A percentile compares a stretch with the other conserved stretches of the same genome.
These are phyloP conservation scores for Colletotrichum sp. DNA, from an alignment of 2,329 filamentous ascomycete species.

Conservation along the genomic window DNA sequence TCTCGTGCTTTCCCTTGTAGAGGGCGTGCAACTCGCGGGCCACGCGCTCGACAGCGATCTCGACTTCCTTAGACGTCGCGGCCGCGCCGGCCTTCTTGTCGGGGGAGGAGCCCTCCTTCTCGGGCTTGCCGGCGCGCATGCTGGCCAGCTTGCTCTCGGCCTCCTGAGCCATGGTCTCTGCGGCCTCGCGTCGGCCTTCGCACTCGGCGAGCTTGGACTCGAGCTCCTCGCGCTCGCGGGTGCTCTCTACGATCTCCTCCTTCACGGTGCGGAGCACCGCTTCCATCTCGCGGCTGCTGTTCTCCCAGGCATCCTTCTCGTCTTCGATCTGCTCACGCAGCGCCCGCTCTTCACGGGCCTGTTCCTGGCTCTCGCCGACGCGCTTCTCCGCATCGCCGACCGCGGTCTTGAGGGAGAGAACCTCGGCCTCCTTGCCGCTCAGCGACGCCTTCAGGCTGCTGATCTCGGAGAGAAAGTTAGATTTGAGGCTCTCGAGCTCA, in stretches of 20 bases:
- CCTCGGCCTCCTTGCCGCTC: slow-evolving; percentile 92
- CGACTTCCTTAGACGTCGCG: slow-evolving; percentile 67
- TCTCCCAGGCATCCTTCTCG: slow-evolving; percentile 85
- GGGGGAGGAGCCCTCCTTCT: slow-evolving; percentile 42
- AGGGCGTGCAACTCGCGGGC: slow-evolving; percentile 91
- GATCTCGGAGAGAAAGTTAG: slow-evolving; percentile 88
- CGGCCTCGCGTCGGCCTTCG: slow-evolving; percentile 75
- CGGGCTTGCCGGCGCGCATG: slow-evolving; percentile 67
- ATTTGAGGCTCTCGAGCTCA: slow-evolving; percentile 92
- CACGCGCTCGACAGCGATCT: slow-evolving; percentile 86
- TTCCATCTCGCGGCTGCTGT: slow-evolving; percentile 85
- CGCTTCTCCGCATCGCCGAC: slow-evolving; percentile 90
- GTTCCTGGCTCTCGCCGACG: slow-evolving; percentile 84
- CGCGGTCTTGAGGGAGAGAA: slow-evolving; percentile 83
- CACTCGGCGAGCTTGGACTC: slow-evolving; percentile 77
- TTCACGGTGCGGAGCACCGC: slow-evolving; percentile 78
- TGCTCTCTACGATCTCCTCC: slow-evolving; percentile 78
- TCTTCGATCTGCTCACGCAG: slow-evolving; percentile 73
- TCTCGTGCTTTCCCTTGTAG: slow-evolving; percentile 98
- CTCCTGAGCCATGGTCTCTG: slow-evolving; percentile 77
- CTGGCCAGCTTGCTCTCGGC: slow-evolving; percentile 78
- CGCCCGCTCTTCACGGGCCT: slow-evolving; percentile 77
- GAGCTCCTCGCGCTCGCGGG: slow-evolving; percentile 82
- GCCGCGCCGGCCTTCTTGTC: slow-evolving; percentile 35
- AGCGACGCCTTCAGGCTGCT: slow-evolving; percentile 92